Percentiles rank a stretch among this genome's conserved stretches.
Evolutionary conservation across 176 grass and related monocot species (phyloP).

Genomic region (Triticum aestivum): IWGSC_CS_RefSeq_v2.1 NC_057794.1:218434369-218434868

Average conservation of each 20-base stretch:
- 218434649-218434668: constrained; percentile 34
- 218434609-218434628: not conserved
- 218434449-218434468: not conserved
- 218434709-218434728: constrained; percentile 23
- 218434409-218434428: not conserved
- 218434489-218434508: not conserved
- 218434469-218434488: not conserved
- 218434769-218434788: constrained; percentile 57
- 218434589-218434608: not conserved
- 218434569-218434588: constrained; percentile 49
- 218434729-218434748: constrained; percentile 27
- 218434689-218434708: constrained; percentile 37
- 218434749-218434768: constrained; percentile 59
- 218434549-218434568: constrained; percentile 62
- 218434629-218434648: constrained; percentile 16
- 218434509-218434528: constrained; percentile 60
- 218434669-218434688: not conserved
- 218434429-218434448: constrained; percentile 15
- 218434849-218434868: constrained; percentile 6
- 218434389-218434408: constrained; percentile 13
- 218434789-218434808: constrained; percentile 63
- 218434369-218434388: not conserved
- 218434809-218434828: constrained; percentile 19
- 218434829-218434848: constrained; percentile 13
- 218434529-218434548: constrained; percentile 69